Evolutionary conservation across 2,329 filamentous ascomycete species (phyloP).

Genomic region (Apiospora hydei): DNA sequence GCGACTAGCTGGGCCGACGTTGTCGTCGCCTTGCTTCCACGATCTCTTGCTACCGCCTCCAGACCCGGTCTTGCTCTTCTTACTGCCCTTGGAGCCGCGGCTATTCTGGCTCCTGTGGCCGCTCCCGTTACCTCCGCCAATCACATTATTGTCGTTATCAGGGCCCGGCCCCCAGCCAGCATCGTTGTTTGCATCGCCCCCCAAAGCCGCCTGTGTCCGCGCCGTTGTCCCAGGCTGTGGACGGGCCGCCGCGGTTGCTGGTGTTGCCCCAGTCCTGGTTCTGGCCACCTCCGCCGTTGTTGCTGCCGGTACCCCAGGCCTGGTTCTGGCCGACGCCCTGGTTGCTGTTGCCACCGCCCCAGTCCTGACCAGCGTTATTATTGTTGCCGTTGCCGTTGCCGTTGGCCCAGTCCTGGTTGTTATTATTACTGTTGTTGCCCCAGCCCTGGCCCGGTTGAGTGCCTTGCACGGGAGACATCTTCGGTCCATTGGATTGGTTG

Average conservation of each 20-base stretch:
- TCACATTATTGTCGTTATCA: conserved; percentile 25
- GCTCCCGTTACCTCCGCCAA: conserved; percentile 24
- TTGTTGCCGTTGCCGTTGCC: neutral
- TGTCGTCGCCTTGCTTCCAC: conserved; percentile 1
- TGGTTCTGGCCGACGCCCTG: neutral
- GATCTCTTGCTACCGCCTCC: neutral
- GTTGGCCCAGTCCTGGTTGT: conserved; percentile 15
- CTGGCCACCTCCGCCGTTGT: neutral
- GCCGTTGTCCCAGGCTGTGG: neutral
- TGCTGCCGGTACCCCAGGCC: neutral
- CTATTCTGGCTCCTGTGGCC: conserved; percentile 25
- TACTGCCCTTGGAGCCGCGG: neutral
- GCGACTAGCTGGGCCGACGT: neutral
- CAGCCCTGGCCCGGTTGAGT: neutral
- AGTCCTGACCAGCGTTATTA: neutral
- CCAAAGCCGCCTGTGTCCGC: neutral
- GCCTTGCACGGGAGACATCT: neutral
- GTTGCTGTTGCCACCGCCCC: neutral
- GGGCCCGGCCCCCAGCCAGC: neutral
- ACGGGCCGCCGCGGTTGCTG: neutral
- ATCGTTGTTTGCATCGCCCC: conserved; percentile 18
- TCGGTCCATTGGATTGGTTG: neutral
- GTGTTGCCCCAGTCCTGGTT: neutral
- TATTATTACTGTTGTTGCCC: neutral
- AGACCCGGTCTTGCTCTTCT: conserved; percentile 6